A percentile compares a stretch with the other conserved stretches of the same genome.
Conservation (phyloP, 441 rosid genomes). For the Brassica balearica region DNA sequence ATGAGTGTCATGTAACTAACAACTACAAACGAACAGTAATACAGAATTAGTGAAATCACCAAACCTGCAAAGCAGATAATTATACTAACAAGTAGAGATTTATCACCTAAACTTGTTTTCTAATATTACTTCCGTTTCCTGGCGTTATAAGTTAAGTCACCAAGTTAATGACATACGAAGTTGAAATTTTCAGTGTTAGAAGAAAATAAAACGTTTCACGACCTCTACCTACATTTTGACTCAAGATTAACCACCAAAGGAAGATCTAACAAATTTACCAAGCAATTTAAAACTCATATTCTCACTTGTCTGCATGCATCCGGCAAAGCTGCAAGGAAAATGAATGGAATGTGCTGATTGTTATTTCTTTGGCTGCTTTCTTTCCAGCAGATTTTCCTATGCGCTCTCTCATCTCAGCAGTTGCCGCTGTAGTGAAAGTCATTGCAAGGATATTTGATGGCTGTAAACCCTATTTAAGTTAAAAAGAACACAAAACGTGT, state of each 20-base stretch:
- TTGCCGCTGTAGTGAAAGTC: slow-evolving; percentile 99
- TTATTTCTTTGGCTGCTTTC: slow-evolving; percentile 78
- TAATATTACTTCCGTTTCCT: slow-evolving; percentile 2
- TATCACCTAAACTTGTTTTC: slow-evolving; percentile 9
- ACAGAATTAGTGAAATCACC: not conserved
- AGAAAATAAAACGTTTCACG: not conserved
- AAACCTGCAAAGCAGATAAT: not conserved
- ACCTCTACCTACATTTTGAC: slow-evolving; percentile 14
- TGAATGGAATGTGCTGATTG: slow-evolving; percentile 95
- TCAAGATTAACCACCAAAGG: slow-evolving; percentile 33
- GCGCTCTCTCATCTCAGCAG: slow-evolving; percentile 95
- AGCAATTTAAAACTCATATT: slow-evolving; percentile 23
- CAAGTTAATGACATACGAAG: slow-evolving; percentile 6
- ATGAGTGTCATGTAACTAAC: slow-evolving; percentile 5
- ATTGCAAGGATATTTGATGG: slow-evolving; percentile 93
- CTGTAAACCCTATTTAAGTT: slow-evolving; percentile 64
- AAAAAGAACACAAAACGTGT: slow-evolving; percentile 17
- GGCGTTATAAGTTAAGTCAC: not conserved
- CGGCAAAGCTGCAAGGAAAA: slow-evolving; percentile 96
- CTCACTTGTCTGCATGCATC: slow-evolving; percentile 92
- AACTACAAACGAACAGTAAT: slow-evolving; percentile 8
- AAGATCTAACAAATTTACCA: not conserved
- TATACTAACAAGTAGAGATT: not conserved
- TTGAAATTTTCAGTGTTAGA: not conserved
- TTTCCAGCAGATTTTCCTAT: slow-evolving; percentile 82